These are phyloP conservation scores for Magnolia officinalis DNA, from an alignment of 164 flowering plant genomes.

Conservation along the genomic window DNA sequence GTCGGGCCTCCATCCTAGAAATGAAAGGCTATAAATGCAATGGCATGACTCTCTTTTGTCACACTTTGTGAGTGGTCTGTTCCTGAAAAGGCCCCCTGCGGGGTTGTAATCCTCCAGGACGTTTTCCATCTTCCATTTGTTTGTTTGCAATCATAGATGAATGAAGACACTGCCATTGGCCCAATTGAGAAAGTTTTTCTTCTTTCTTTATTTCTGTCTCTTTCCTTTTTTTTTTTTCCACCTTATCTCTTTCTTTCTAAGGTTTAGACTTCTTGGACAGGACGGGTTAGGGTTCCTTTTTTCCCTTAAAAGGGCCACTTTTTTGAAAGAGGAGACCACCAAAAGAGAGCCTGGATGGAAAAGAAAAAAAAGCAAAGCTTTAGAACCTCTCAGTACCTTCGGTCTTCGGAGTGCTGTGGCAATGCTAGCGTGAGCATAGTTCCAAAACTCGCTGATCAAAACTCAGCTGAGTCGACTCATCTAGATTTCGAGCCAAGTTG, in stretches of 20 bases:
- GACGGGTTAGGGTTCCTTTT: not conserved
- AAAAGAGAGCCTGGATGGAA: not conserved
- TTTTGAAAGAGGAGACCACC: not conserved
- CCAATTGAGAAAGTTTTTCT: not conserved
- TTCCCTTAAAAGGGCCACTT: not conserved
- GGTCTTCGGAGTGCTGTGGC: not conserved
- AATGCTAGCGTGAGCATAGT: not conserved
- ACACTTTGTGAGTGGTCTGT: not conserved
- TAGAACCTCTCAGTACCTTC: not conserved
- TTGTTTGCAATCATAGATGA: conserved; percentile 1
- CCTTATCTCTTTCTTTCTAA: not conserved
- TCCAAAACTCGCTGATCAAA: not conserved
- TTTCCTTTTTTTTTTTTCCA: not conserved
- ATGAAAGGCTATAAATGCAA: not conserved
- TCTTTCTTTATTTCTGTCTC: too few species aligned
- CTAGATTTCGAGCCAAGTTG: not conserved
- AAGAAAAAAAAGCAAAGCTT: not conserved
- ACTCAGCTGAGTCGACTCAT: too few species aligned
- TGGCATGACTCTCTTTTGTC: not conserved
- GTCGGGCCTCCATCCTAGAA: not conserved
- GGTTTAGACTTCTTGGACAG: not conserved
- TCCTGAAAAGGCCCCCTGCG: not conserved
- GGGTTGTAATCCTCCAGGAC: not conserved
- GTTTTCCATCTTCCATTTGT: not conserved
- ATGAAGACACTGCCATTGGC: not conserved